Percentiles rank a stretch among this genome's conserved stretches.
These are phyloP conservation scores for Globisporangium canariense DNA, from an alignment of 352 stramenopile species.

Conservation along the genomic window DNA sequence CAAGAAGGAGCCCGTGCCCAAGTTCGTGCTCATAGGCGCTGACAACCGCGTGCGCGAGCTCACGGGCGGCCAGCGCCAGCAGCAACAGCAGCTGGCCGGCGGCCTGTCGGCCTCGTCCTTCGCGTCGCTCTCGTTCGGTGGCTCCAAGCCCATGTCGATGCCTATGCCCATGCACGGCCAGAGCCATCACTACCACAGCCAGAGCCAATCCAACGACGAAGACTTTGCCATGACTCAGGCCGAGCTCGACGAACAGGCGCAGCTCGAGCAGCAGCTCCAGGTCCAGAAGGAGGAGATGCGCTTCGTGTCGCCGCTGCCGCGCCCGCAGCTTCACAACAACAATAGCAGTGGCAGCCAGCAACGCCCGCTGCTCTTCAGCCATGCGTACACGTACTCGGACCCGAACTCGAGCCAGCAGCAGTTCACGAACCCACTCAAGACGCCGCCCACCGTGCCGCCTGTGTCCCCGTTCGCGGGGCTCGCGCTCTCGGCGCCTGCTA, in stretches of 20 bases:
- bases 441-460: constrained; percentile 49
- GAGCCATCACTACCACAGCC: constrained; percentile 10
- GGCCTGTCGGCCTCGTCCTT: constrained; percentile 7
- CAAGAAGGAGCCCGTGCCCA: constrained; percentile 29
- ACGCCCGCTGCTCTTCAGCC: constrained; percentile 27
- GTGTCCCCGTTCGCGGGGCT: constrained; percentile 71
- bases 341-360: constrained; percentile 28
- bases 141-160: constrained; percentile 22
- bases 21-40: constrained; percentile 69
- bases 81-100: neutral
- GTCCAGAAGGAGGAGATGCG: constrained; percentile 80
- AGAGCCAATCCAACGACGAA: constrained; percentile 17
- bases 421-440: constrained; percentile 32
- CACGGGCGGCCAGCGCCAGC: constrained; percentile 26
- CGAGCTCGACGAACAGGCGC: constrained; percentile 56
- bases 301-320: constrained; percentile 52
- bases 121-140: constrained; percentile 9
- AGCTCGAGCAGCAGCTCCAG: constrained; percentile 71
- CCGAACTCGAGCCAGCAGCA: constrained; percentile 35
- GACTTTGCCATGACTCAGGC: constrained; percentile 43
- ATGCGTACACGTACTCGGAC: constrained; percentile 65
- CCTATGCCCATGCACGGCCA: constrained; percentile 15
- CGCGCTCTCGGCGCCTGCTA: constrained; percentile 61
- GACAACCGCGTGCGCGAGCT: constrained; percentile 74
- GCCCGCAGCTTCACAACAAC: constrained; percentile 32